Base-by-base conservation (phyloP, 345 rosid species). In the Geranium rotundifolium region DNA sequence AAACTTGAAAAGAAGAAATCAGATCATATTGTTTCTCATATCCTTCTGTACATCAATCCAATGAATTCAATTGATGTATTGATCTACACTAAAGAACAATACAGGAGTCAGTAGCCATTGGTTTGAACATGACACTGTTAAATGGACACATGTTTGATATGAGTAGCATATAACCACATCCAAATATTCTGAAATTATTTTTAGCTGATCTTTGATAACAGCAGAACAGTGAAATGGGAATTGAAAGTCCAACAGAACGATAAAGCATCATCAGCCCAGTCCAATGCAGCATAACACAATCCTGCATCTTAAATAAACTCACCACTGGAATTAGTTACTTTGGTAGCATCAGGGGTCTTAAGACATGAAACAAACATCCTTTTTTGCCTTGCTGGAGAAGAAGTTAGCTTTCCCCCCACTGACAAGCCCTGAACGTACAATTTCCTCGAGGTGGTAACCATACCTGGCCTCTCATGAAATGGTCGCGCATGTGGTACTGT, bases 321-420 rank as follows among this genome's bases (percentile, higher is more conserved):
- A 87, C 91, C 91, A 34, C 77, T 83, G 59, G 79, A 74, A 72
- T 79, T 81, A 64, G 75, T 72, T 8, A 79, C 37, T 14, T 69
- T 69, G n/a, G 81, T 52, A 63, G 81, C 65, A 62, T 81, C 88
- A 58, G 85, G 68, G 52, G 88, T 68, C 68, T 80, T 81, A 1
- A 72, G 77, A 67, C 80, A 73, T 0, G 76, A 75, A 13, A 71
- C 72, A 12, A 72, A 62, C 17, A 74, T 56, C 17, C 58, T 64
- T 14, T 71, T 72, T 23, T 63, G 67, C 71, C 29, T 80, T 30
- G 30, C 59, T 3, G 77, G 67, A 46, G 71, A 56, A 66, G 67
- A 70, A 20, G 50, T 20, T 15, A 67, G 69, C 60, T 69, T 72
- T 37, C 60, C 23, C 4, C 67, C 57, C 18, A 56, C 27, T 23